Conservation (phyloP, 805 yeast species). For the Candida pseudoglaebosa region DNA sequence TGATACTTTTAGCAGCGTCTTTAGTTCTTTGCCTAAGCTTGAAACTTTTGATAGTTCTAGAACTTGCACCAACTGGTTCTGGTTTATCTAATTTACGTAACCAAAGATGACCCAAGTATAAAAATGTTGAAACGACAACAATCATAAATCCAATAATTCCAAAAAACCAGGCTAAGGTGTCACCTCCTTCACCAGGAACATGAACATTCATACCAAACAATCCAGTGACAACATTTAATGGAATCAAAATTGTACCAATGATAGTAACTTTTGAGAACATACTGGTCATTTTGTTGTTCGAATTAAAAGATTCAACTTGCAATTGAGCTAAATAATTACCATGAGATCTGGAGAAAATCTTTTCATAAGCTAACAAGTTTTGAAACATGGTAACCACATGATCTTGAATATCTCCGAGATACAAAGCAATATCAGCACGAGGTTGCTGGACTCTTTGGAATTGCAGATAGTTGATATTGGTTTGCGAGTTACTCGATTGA, state of each 20-base stretch:
- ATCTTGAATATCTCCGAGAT: slow-evolving; percentile 94
- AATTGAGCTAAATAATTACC: slow-evolving; percentile 89
- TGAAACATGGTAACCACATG: slow-evolving; percentile 96
- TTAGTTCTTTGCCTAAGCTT: slow-evolving; percentile 21
- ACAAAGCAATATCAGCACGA: slow-evolving; percentile 86
- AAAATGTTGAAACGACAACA: slow-evolving; percentile 13
- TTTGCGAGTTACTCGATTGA: not conserved
- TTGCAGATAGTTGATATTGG: slow-evolving; percentile 1
- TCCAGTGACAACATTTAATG: slow-evolving; percentile 87
- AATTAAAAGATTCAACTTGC: slow-evolving; percentile 86
- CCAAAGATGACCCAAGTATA: slow-evolving; percentile 20
- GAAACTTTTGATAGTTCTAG: slow-evolving; percentile 25
- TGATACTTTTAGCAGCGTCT: slow-evolving; percentile 35
- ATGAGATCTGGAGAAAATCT: slow-evolving; percentile 88
- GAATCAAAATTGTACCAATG: slow-evolving; percentile 85
- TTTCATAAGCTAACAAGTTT: slow-evolving; percentile 83
- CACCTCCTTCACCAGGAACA: slow-evolving; percentile 66
- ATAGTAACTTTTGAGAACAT: slow-evolving; percentile 86
- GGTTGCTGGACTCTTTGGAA: slow-evolving; percentile 41
- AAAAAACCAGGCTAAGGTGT: slow-evolving; percentile 26
- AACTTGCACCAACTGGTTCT: slow-evolving; percentile 11
- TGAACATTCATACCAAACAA: slow-evolving; percentile 92
- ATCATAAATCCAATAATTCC: slow-evolving; percentile 29
- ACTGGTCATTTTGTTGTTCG: slow-evolving; percentile 80
- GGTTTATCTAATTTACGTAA: slow-evolving; percentile 12